phyloP scores from a whole-genome alignment of 2,329 filamentous ascomycete species.

The Emericellopsis cladophorae region DNA sequence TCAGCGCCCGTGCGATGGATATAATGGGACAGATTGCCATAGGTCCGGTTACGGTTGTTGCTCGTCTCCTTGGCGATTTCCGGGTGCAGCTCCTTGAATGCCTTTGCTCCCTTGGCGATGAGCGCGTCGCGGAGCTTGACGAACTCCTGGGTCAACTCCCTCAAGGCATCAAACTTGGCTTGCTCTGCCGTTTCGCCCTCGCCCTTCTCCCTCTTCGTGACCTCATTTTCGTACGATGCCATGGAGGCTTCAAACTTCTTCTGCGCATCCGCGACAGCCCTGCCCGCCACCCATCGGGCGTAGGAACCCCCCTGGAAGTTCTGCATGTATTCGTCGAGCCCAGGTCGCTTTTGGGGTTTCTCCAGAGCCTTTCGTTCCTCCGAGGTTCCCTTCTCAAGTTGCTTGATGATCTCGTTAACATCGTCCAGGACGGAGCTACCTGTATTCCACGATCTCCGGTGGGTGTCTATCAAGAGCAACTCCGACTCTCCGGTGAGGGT shows the following conservation, averaged over 20 bases:
- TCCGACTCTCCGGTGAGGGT: slow-evolving; percentile 31
- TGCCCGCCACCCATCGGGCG: slow-evolving; percentile 36
- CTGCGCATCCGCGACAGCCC: slow-evolving; percentile 20
- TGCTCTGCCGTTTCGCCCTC: slow-evolving; percentile 7
- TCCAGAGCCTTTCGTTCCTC: slow-evolving; percentile 4
- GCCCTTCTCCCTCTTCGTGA: slow-evolving; percentile 4
- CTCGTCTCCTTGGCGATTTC: slow-evolving; percentile 20
- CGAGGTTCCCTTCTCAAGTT: slow-evolving; percentile 32
- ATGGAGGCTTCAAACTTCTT: slow-evolving; percentile 18
- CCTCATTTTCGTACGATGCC: slow-evolving; percentile 11
- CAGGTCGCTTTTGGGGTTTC: slow-evolving; percentile 15
- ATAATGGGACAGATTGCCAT: background rate
- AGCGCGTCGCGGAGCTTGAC: slow-evolving; percentile 42
- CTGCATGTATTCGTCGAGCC: slow-evolving; percentile 39
- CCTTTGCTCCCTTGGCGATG: slow-evolving; percentile 48
- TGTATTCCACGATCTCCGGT: slow-evolving; percentile 16
- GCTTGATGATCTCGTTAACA: slow-evolving; percentile 23
- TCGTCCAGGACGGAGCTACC: slow-evolving; percentile 47
- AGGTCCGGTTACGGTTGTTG: background rate
- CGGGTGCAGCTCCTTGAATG: slow-evolving; percentile 52
- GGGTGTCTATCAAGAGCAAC: slow-evolving; percentile 18
- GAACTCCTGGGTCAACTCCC: slow-evolving; percentile 35
- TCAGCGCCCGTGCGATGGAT: background rate
- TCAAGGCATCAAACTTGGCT: slow-evolving; percentile 45
- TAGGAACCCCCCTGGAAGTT: slow-evolving; percentile 44